phyloP scores from a whole-genome alignment of 192 early-diverging fungal genomes.

The Rhizophagus prolifer region DNA sequence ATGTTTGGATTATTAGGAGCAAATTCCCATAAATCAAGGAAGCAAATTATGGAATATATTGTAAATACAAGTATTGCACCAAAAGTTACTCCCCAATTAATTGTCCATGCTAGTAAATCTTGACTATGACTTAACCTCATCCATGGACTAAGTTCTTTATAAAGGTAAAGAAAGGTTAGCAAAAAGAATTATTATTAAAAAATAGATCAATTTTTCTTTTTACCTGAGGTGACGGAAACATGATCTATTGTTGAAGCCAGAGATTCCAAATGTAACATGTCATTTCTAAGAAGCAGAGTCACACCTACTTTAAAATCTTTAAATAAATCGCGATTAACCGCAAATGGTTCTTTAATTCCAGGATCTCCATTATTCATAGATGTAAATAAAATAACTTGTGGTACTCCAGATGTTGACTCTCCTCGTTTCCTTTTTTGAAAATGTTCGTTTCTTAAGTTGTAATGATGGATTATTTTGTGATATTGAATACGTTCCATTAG shows the following conservation, averaged over 20 bases:
- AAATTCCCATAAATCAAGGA: background rate
- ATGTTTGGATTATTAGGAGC: background rate
- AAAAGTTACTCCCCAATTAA: background rate
- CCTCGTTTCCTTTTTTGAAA: background rate
- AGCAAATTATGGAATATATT: background rate
- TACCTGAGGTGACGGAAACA: background rate
- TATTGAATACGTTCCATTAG: background rate
- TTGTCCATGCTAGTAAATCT: background rate
- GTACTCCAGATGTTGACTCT: background rate
- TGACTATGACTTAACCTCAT: background rate
- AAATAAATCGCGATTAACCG: background rate
- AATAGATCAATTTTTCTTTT: background rate
- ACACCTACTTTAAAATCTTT: background rate
- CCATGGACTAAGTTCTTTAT: background rate
- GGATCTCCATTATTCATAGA: conserved; percentile 2
- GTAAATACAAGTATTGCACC: background rate
- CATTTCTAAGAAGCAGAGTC: background rate
- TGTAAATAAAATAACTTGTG: conserved; percentile 3
- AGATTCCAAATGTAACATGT: background rate
- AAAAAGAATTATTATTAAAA: background rate
- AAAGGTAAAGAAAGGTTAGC: background rate
- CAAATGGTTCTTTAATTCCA: background rate
- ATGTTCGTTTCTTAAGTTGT: background rate
- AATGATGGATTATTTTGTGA: background rate
- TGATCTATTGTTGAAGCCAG: background rate